Base-by-base conservation (phyloP, 441 rosid genomes). In the Geranium incanum region DNA sequence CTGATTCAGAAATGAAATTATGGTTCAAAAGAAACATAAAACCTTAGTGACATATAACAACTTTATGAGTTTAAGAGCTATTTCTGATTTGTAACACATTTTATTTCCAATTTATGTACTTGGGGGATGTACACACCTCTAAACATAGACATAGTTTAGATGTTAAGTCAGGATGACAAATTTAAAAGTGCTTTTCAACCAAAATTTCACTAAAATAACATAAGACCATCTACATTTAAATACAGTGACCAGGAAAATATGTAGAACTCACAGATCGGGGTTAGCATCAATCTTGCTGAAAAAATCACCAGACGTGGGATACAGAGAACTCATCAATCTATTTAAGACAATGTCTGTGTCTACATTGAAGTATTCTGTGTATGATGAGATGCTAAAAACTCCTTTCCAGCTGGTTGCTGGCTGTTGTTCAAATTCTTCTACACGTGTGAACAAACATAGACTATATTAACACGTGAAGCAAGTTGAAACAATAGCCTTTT, bases 261-360 rank as follows among this genome's bases (percentile, higher is more conserved):
- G 66, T 67, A 75, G 62, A 76, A 87, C 99, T 95, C 82, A 95
- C 97, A 95, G 77, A 81, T 95, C 99, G 69, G 99, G 99, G 71
- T 95, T 92, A 18, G 97, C 93, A 77, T 90, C 92, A 41, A 88
- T 92, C 85, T 92, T 95, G 84, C 78, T 83, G 86, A 88, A 95
- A 78, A 95, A 92, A 81, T 90, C 90, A 5, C 91, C 97, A 76
- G 78, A 77, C 7, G 76, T 71, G 19, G 96, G 97, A 77, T 82
- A 81, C 50, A 95, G 75, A 4, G 97, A 92, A 80, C 89, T 87
- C 80, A 90, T 70, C 83, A 92, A 67, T 81, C 99, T 86, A 84
- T 87, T 92, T 67, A 89, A 7, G 62, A 94, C 96, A 81, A 88
- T 70, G 63, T 92, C 97, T 0, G 99, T 88, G 73, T 92, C 99